Conservation (phyloP, 2,329 filamentous ascomycete genomes). For the Colletotrichum incanum region DNA sequence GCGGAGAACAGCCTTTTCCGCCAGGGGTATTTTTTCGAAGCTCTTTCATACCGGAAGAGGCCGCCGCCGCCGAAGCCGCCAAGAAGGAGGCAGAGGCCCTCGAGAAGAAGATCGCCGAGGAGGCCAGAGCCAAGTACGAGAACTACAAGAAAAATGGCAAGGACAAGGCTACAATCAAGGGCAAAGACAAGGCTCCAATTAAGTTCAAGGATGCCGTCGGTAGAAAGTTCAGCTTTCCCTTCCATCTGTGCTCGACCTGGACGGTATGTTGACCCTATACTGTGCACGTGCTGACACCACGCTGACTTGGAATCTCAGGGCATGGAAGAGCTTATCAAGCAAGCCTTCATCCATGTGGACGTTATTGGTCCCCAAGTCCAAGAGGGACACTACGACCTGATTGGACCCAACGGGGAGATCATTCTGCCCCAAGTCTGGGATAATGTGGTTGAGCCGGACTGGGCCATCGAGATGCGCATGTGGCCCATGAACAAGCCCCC, state of each 20-base stretch:
- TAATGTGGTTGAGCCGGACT: conserved; percentile 84
- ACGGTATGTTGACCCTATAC: conserved; percentile 68
- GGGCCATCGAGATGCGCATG: conserved; percentile 79
- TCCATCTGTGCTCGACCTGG: conserved; percentile 88
- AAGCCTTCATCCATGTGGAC: conserved; percentile 86
- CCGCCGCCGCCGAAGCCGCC: conserved; percentile 55
- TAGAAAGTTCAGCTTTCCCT: conserved; percentile 93
- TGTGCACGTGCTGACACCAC: background rate
- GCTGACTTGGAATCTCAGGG: conserved; percentile 67
- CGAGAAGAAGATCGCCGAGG: conserved; percentile 71
- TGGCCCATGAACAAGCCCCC: conserved; percentile 64
- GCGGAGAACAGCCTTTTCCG: too few species aligned
- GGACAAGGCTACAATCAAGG: too few species aligned
- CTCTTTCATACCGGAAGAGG: too few species aligned
- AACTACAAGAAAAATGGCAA: conserved; percentile 66
- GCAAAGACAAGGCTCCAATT: conserved; percentile 78
- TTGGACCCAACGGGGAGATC: conserved; percentile 85
- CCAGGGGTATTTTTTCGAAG: too few species aligned
- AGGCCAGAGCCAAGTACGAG: conserved; percentile 65
- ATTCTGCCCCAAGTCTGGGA: conserved; percentile 89
- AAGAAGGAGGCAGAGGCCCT: conserved; percentile 67
- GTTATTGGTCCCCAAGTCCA: conserved; percentile 82
- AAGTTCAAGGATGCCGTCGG: conserved; percentile 94
- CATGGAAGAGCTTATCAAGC: conserved; percentile 89
- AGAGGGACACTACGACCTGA: conserved; percentile 84